These are phyloP conservation scores for Suillus sp. DNA, from an alignment of 768 basidiomycete genomes.

Conservation along the genomic window DNA sequence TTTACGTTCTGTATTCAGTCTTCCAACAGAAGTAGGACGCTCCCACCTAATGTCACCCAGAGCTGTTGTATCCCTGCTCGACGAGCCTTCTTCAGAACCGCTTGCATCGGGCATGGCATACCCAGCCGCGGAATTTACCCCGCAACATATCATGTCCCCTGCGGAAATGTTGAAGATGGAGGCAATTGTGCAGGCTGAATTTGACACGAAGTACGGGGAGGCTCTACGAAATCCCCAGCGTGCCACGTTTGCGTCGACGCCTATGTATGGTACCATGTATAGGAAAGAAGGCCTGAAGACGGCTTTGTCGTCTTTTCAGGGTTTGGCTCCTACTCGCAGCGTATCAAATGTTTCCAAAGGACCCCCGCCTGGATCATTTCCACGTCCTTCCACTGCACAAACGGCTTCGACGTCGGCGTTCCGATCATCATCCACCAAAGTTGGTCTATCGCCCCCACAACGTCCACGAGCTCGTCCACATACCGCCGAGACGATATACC, in stretches of 20 bases:
- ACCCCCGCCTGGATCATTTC: slow-evolving; percentile 20
- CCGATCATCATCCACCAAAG: slow-evolving; percentile 29
- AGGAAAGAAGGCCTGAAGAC: slow-evolving; percentile 30
- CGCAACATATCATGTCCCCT: slow-evolving; percentile 68
- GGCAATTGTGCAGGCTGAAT: slow-evolving; percentile 44
- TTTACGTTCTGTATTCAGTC: slow-evolving; percentile 53
- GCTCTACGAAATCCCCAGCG: slow-evolving; percentile 33
- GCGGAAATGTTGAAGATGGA: slow-evolving; percentile 66
- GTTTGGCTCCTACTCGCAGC: slow-evolving; percentile 23
- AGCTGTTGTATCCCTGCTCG: slow-evolving; percentile 46
- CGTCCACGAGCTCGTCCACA: slow-evolving; percentile 34
- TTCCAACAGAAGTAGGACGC: slow-evolving; percentile 47
- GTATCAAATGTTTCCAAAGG: slow-evolving; percentile 22
- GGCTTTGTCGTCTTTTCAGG: slow-evolving; percentile 31
- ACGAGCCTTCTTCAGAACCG: slow-evolving; percentile 43
- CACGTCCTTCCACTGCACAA: slow-evolving; percentile 42
- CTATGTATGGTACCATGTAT: slow-evolving; percentile 34
- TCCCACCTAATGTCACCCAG: slow-evolving; percentile 24
- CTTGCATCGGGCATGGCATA: slow-evolving; percentile 38
- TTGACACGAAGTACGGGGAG: slow-evolving; percentile 21
- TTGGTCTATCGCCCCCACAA: slow-evolving; percentile 56
- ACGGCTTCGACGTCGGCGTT: slow-evolving; percentile 19
- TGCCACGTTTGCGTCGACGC: slow-evolving; percentile 43
- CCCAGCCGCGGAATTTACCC: slow-evolving; percentile 48
- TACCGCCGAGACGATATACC: slow-evolving; percentile 14